These are phyloP conservation scores for Lepidium sativum DNA, from an alignment of 345 rosid genomes.

Conservation along the genomic window DNA sequence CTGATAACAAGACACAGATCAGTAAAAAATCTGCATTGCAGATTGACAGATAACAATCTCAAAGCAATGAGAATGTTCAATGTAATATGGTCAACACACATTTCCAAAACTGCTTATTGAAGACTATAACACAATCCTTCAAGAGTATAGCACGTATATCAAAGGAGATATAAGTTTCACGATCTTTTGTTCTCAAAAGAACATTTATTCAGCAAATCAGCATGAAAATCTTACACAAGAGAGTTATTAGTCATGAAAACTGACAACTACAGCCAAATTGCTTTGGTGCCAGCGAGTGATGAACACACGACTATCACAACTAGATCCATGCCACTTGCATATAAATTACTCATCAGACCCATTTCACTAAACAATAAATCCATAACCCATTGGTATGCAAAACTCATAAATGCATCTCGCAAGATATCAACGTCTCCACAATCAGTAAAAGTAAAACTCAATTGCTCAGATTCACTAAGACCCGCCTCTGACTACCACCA, in stretches of 20 bases:
- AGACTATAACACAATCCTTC: not conserved
- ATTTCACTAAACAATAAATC: not conserved
- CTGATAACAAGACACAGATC: not conserved
- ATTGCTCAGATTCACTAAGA: conserved; percentile 8
- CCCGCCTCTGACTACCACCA: not conserved
- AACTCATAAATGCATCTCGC: not conserved
- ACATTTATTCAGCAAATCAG: not conserved
- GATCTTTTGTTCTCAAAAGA: not conserved
- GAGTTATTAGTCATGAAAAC: not conserved
- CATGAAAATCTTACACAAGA: not conserved
- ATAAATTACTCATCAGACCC: not conserved
- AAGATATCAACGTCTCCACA: not conserved
- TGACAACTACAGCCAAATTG: conserved; percentile 4
- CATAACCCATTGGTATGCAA: not conserved
- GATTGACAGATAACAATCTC: not conserved
- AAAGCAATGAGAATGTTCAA: not conserved
- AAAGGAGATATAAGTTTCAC: not conserved
- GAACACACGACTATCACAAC: not conserved
- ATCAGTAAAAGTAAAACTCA: not conserved
- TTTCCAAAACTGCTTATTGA: not conserved
- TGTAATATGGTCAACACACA: not conserved
- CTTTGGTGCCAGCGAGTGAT: conserved; percentile 2
- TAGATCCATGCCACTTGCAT: not conserved
- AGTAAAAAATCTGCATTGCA: not conserved
- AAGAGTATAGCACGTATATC: not conserved